These are phyloP conservation scores for Coemansia sp. DNA, from an alignment of 192 early-diverging fungal species.

Conservation along the genomic window DNA sequence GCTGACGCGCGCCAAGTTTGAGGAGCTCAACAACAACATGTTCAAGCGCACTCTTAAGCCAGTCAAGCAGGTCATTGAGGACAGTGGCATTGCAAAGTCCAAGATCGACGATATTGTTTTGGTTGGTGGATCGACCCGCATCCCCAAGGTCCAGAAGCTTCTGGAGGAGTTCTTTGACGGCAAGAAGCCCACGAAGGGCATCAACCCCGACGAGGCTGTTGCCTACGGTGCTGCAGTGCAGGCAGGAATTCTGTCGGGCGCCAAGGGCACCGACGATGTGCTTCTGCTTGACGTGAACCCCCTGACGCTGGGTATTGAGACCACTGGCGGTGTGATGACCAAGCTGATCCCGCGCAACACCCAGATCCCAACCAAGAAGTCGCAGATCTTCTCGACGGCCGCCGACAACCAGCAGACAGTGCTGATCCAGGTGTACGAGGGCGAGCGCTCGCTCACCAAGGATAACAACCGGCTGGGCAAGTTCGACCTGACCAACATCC, in stretches of 20 bases:
- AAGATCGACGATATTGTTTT: conserved; percentile 96
- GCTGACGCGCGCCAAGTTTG: conserved; percentile 95
- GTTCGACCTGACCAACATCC: conserved; percentile 94
- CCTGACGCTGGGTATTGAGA: conserved; percentile 96
- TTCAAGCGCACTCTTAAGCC: conserved; percentile 94
- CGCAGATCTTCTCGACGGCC: conserved; percentile 97
- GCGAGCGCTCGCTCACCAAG: conserved; percentile 95
- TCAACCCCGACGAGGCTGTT: conserved; percentile 99
- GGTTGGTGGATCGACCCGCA: conserved; percentile 98
- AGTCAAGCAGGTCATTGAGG: conserved; percentile 91
- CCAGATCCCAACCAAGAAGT: conserved; percentile 94
- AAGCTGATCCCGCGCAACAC: conserved; percentile 93
- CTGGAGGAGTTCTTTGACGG: conserved; percentile 94
- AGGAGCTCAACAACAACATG: conserved; percentile 89
- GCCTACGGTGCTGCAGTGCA: conserved; percentile 98
- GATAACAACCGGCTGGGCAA: conserved; percentile 98
- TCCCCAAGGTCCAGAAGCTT: conserved; percentile 93
- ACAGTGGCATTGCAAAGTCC: conserved; percentile 78
- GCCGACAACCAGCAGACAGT: conserved; percentile 97
- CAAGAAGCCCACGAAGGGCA: conserved; percentile 94
- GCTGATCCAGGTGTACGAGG: conserved; percentile 96
- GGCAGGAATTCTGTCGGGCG: conserved; percentile 85
- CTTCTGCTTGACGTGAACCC: conserved; percentile 94
- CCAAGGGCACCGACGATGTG: conserved; percentile 63
- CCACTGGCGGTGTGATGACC: conserved; percentile 96